Base-by-base conservation (phyloP, 148 eudicot species). In the Vaccinium vitisidaea region DNA sequence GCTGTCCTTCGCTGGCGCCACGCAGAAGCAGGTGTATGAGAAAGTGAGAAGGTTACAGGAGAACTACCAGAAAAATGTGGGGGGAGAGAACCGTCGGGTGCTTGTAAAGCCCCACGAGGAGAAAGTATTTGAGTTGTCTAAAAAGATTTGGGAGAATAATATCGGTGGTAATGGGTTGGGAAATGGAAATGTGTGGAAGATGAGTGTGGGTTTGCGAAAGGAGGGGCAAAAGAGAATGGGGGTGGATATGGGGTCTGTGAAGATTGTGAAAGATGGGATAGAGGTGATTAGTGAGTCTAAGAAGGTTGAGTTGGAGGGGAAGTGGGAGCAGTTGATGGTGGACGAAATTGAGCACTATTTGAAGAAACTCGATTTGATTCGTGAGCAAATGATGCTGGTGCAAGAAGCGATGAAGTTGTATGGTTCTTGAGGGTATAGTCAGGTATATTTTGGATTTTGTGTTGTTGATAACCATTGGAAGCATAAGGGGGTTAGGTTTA, bases 21-120 rank as follows among this genome's bases (percentile, higher is more conserved):
- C 79, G 0, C 87, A 80, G 87, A 39, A 32, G 15, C 95, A 93
- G 54, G 52, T 93, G 84, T 69, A 77, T 27, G 93, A 89, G 50
- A 93, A 93, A 63, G 73, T 89, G 8, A 79, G 89, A 84, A 88
- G 91, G 82, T 49, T 93, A 88, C 92, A 84, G 87, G 88, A 84
- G 81, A 93, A 93, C 86, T 93, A 80, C 46, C 84, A 25, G 84
- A 88, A 81, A 74, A 86, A 86, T 79, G 21, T 52, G 4, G 79
- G 56, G 4, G 92, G 84, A 71, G 81, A 69, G 4, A 80, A 77
- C 54, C 86, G 84, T 11, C 85, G 88, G 79, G 86, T 85, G 18
- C 79, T 91, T 21, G 48, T 88, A 0, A 88, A 88, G 78, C 81
- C 94, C 27, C 95, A 93, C 79, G 93, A 93, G 19, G 79, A 80